These are phyloP conservation scores for Rhexocercosporidium sp. DNA, from an alignment of 2,329 filamentous ascomycete species.

Conservation along the genomic window DNA sequence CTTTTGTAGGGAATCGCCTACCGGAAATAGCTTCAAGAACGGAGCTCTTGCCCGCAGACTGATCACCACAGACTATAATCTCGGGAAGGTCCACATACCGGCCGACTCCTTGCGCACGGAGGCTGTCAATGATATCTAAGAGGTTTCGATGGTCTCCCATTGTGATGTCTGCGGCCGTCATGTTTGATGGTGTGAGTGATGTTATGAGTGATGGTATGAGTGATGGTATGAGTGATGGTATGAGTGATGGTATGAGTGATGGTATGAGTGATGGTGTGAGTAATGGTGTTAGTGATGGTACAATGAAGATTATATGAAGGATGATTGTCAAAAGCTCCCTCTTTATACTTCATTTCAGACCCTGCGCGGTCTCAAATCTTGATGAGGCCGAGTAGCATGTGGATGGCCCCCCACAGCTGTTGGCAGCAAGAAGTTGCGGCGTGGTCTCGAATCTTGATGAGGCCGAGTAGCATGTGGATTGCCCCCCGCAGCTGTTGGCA, in stretches of 20 bases:
- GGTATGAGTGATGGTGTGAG: slow-evolving; percentile 1
- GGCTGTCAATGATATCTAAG: neutral
- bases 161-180: slow-evolving; percentile 9
- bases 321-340: slow-evolving; percentile 1
- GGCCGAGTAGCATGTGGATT: slow-evolving; percentile 8
- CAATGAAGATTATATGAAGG: slow-evolving; percentile 5
- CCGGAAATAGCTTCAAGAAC: slow-evolving; percentile 66
- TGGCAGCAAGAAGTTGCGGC: slow-evolving; percentile 2
- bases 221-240: slow-evolving; percentile 7
- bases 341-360: slow-evolving; percentile 3
- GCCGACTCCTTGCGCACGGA: neutral
- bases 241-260: slow-evolving; percentile 3
- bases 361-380: slow-evolving; percentile 6
- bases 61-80: slow-evolving; percentile 68
- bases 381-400: slow-evolving; percentile 11
- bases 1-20: slow-evolving; percentile 63
- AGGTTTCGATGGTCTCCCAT: slow-evolving; percentile 4
- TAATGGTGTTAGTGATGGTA: slow-evolving; percentile 2
- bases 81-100: slow-evolving; percentile 51
- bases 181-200: slow-evolving; percentile 5
- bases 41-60: slow-evolving; percentile 68
- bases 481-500: slow-evolving; percentile 10
- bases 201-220: slow-evolving; percentile 4
- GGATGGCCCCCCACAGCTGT: slow-evolving; percentile 5
- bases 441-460: slow-evolving; percentile 8